Evolutionary conservation across 495 filamentous ascomycete genomes (phyloP), one percentile per base, ranked within the genome.

Genomic region (Jackrogersella multiformis): DNA sequence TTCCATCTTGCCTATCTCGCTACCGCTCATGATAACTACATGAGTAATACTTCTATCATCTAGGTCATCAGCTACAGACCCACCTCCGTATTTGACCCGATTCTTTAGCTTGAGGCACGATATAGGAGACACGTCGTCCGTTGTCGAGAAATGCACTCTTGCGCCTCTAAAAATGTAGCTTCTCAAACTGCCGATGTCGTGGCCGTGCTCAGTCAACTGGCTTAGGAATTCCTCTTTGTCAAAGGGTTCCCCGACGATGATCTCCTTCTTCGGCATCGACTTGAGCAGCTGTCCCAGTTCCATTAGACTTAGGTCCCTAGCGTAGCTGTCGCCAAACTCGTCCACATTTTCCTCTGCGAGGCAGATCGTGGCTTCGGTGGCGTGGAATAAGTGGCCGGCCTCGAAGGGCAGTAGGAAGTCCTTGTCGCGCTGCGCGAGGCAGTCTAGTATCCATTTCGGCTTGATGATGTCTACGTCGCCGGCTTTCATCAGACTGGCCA

Each of bases 371-470:
- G 64, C 68, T 54, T 76, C 76, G 9, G 75, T 77, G 9, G 73
- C 79, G 63, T 76, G 62, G 45, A 81, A 82, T 58, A 82, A 75
- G 63, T 87, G 90, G 44, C 84, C 84, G 4, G 88, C 86, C 71
- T 95, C 92, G 28, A 86, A 84, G 0, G 92, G 91, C 7, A 94
- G 77, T 21, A 92, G 74, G 23, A 87, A 79, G 32, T 83, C 84
- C 21, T 84, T 76, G 6, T 83, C 81, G 10, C 78, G 78, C 70
- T 95, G 92, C 10, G 81, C 79, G 51, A 92, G 82, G 66, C 91
- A 95, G 73, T 97, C 93, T 30, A 94, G 81, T 9, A 97, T 77
- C 95, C 95, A 99, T 12, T 82, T 84, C 4, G 94, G 91, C 16
- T 87, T 85, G 36, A 97, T 81, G 58, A 98, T 88, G 63, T 92